Evolutionary conservation across 2,329 filamentous ascomycete genomes (phyloP).

Genomic region (Xylaria sp.): DNA sequence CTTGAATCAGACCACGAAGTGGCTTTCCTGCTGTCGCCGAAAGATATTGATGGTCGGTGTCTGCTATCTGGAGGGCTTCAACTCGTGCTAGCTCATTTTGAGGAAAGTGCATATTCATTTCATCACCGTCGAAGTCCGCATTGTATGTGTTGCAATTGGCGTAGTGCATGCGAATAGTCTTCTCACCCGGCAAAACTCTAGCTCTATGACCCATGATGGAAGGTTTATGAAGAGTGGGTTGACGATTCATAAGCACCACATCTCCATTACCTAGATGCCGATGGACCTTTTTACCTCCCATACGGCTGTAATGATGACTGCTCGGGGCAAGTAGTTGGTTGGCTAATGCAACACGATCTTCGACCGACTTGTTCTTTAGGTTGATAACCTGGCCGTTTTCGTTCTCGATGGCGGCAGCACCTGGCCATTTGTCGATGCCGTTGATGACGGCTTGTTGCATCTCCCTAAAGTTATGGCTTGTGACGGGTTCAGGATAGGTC

Average conservation of each 20-base stretch:
- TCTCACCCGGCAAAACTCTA: conserved; percentile 88
- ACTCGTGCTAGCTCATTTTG: conserved; percentile 94
- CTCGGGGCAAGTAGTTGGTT: conserved; percentile 92
- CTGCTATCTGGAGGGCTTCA: conserved; percentile 90
- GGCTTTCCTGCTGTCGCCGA: conserved; percentile 93
- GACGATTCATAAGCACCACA: conserved; percentile 97
- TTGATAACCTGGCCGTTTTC: conserved; percentile 92
- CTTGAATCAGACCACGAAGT: conserved; percentile 93
- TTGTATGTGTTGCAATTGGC: conserved; percentile 99
- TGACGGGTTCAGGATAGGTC: conserved; percentile 96
- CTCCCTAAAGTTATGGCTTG: conserved; percentile 94
- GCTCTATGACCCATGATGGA: conserved; percentile 99
- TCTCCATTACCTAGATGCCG: conserved; percentile 96
- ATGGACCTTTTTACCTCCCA: conserved; percentile 93
- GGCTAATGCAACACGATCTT: conserved; percentile 86
- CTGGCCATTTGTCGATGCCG: conserved; percentile 90
- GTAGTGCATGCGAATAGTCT: conserved; percentile 99
- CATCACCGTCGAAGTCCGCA: conserved; percentile 97
- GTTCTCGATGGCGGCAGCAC: conserved; percentile 92
- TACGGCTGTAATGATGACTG: conserved; percentile 72
- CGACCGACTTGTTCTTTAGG: conserved; percentile 82
- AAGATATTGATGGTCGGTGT: conserved; percentile 96
- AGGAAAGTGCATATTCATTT: conserved; percentile 99
- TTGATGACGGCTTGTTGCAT: conserved; percentile 97
- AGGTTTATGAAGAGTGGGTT: conserved; percentile 96